Base-by-base conservation (phyloP, 2,329 filamentous ascomycete species). In the Neofusicoccum kwambonambiense region DNA sequence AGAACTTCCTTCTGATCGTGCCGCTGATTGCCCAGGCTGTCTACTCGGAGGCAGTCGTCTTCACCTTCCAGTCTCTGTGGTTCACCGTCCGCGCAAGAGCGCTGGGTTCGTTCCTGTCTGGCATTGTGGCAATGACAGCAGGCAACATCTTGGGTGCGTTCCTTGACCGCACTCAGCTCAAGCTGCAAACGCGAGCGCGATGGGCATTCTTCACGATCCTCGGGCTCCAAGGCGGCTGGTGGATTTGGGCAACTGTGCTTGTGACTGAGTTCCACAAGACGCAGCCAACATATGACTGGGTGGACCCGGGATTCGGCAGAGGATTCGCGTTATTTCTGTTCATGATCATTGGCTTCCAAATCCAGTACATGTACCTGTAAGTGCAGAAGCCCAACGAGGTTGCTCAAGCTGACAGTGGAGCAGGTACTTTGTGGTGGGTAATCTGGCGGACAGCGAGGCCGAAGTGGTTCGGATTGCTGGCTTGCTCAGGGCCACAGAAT, bases 341-440 rank as follows among this genome's bases (percentile, higher is more conserved):
- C 69, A 82, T 90, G 69, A 86, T 87, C 0, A 76, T 86, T 11
- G 86, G 87, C 0, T 92, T 92, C 69, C 89, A 92, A 75, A 69
- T 91, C 7, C 92, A 92, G 73, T 92, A 92, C 72, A 81, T 91
- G 68, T 91, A 87, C 73, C 75, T 91, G 81, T 86, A 73, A 64
- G 62, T 42, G 22, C 15, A n/a, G 3, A 9, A 7, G 31, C 0
- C 2, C 4, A 13, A 1, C 15, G 42, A 1, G 19, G 2, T 35
- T 35, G 13, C 27, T 19, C 15, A 22, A 6, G 54, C 62, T 64
- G n/a, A 64, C 44, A n/a, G 17, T 17, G 11, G 42, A 4, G n/a
- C 22, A 64, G 62, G n/a, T 91, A 91, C 77, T 92, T 92, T 70
- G 80, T 92, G 66, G 84, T 92, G 9, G 83, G 86, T 3, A 88